Evolutionary conservation across 352 stramenopile genomes (phyloP).

Genomic region (Phytophthora tubulina): DNA sequence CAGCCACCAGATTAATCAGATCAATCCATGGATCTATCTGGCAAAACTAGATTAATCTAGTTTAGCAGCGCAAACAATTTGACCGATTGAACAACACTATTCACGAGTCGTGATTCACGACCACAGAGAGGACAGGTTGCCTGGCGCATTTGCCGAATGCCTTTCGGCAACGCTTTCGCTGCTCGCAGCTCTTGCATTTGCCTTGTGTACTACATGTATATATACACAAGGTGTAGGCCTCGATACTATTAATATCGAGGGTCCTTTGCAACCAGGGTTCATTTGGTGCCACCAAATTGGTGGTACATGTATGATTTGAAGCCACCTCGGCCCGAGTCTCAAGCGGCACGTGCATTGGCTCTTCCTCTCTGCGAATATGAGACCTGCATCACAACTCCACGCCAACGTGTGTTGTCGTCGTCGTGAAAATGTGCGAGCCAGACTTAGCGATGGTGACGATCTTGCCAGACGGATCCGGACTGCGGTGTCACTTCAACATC

Average conservation of each 20-base stretch:
- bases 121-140: background rate
- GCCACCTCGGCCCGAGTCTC: background rate
- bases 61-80: too few species aligned
- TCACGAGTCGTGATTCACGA: too few species aligned
- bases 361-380: constrained; percentile 16
- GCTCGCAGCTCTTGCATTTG: background rate
- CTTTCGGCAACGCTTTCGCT: background rate
- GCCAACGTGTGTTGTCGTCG: constrained; percentile 10
- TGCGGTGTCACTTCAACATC: constrained; percentile 31
- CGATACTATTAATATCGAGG: background rate
- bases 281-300: too few species aligned
- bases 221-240: too few species aligned
- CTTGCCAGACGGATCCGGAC: constrained; percentile 16
- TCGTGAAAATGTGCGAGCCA: constrained; percentile 5
- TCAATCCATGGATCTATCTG: too few species aligned
- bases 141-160: background rate
- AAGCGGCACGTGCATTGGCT: constrained; percentile 1
- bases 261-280: background rate
- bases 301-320: constrained; percentile 29
- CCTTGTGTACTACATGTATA: background rate
- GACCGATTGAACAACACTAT: too few species aligned
- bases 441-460: constrained; percentile 4
- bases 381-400: constrained; percentile 12
- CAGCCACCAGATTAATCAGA: too few species aligned
- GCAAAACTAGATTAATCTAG: too few species aligned